A percentile compares a stretch with the other conserved stretches of the same genome.
phyloP scores from a whole-genome alignment of 306 rosid genomes.

The Citrullus colocynthis region DNA sequence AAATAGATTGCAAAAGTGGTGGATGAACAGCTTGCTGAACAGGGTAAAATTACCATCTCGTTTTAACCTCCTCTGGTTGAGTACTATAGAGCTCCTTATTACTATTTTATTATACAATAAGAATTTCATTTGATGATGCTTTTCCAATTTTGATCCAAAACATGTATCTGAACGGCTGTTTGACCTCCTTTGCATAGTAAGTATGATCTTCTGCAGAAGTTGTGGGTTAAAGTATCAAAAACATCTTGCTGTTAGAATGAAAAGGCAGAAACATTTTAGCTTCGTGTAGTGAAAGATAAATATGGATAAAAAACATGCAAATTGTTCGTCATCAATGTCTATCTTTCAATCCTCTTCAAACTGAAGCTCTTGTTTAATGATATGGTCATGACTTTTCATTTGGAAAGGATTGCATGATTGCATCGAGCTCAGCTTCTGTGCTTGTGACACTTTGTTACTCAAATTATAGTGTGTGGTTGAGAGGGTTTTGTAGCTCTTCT shows the following conservation, averaged over 20 bases:
- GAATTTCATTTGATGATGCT: background rate
- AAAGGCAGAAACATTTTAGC: background rate
- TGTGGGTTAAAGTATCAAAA: background rate
- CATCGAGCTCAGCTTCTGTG: background rate
- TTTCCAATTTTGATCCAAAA: background rate
- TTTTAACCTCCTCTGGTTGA: background rate
- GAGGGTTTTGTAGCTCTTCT: background rate
- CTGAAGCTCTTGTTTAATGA: background rate
- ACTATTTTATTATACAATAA: background rate
- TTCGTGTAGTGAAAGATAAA: background rate
- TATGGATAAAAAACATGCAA: background rate
- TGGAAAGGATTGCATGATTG: background rate
- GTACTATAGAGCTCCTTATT: background rate
- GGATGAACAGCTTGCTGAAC: slow-evolving; percentile 52
- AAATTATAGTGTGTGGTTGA: background rate
- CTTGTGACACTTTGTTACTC: background rate
- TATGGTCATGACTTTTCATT: background rate
- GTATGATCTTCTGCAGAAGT: background rate
- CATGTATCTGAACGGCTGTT: background rate
- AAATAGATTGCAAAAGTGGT: slow-evolving; percentile 55
- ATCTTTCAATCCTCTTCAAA: background rate
- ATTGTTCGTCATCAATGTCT: background rate
- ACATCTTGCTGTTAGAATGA: background rate
- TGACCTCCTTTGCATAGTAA: background rate
- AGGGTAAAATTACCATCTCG: slow-evolving; percentile 36